Base-by-base conservation (phyloP, 192 early-diverging fungal species). In the Umbelopsis ramanniana region DNA sequence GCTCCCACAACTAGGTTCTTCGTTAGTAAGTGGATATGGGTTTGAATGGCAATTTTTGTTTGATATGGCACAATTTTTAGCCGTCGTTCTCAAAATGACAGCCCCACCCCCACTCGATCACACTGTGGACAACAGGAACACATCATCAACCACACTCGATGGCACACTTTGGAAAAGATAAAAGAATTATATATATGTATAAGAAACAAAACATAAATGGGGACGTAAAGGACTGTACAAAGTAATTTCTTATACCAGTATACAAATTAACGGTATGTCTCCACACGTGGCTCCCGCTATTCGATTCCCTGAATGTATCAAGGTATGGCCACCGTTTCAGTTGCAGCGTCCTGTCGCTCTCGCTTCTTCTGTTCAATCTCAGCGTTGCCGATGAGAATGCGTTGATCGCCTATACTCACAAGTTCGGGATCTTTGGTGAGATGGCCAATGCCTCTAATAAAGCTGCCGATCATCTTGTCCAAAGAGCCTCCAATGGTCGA, bases 61-160 rank as follows among this genome's bases (percentile, higher is more conserved):
- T 54, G 53, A 54, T 26, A 54, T 54, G 53, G 53, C 53, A 54
- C 53, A 54, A 54, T 54, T 54, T 54, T 54, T 54, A 26, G 22
- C 53, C 53, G 53, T 6, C 23, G 1, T 11, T 43, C n/a, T 12
- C 40, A 43, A 11, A 12, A 43, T 11, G 40, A 12, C 11, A 43
- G 53, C n/a, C 22, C 53, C 52, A 8, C 22, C 53, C 22, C 5
- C 22, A 22, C 26, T 26, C 53, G 26, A 24, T 54, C 23, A 54
- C 53, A 54, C 21, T 22, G 19, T 21, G 15, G 5, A 24, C 24
- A 3, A 21, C n/a, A n/a, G n/a, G n/a, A n/a, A n/a, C n/a, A n/a
- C n/a, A n/a, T n/a, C n/a, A n/a, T n/a, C n/a, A n/a, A n/a, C n/a
- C n/a, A n/a, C n/a, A 29, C 29, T 29, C 29, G 29, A n/a, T n/a